phyloP scores from a whole-genome alignment of 208 protist genomes.

The Trypanosoma grayi region DNA sequence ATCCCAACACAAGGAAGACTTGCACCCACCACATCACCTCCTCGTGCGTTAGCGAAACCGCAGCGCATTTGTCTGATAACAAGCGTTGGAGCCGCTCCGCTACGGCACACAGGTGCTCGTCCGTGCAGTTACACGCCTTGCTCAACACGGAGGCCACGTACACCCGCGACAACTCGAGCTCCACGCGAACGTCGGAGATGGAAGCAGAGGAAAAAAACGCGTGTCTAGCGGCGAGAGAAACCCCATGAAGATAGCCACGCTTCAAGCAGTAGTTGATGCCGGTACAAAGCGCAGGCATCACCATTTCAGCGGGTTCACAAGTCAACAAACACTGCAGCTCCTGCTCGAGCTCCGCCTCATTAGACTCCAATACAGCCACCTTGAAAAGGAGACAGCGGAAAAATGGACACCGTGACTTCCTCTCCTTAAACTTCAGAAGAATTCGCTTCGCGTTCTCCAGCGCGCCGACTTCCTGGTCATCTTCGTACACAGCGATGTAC shows the following conservation, averaged over 20 bases:
- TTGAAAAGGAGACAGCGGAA: conserved; percentile 25
- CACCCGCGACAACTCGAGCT: conserved; percentile 21
- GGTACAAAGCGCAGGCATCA: conserved; percentile 25
- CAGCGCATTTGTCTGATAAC: conserved; percentile 8
- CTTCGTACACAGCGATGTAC: conserved; percentile 8
- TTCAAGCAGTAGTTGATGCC: conserved; percentile 23
- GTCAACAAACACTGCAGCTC: conserved; percentile 15
- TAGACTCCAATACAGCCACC: conserved; percentile 16
- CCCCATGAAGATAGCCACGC: conserved; percentile 5
- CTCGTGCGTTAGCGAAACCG: conserved; percentile 10
- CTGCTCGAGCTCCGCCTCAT: conserved; percentile 13
- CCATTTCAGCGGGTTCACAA: conserved; percentile 22
- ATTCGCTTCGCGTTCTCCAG: conserved; percentile 13
- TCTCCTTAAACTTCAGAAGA: conserved; percentile 6
- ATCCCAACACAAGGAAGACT: conserved; percentile 25
- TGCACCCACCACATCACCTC: conserved; percentile 27
- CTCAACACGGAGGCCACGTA: conserved; percentile 20
- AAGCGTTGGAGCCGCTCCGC: conserved; percentile 8
- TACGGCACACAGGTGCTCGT: conserved; percentile 14
- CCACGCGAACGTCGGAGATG: conserved; percentile 6
- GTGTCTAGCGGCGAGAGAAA: conserved; percentile 11
- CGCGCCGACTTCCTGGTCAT: background rate
- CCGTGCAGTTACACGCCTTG: conserved; percentile 8
- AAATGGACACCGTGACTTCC: conserved; percentile 19
- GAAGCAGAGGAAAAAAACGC: conserved; percentile 8